A percentile compares a stretch with the other conserved stretches of the same genome.
Conservation (phyloP, 305 asterid genomes). For the Petunia hybrid region DNA sequence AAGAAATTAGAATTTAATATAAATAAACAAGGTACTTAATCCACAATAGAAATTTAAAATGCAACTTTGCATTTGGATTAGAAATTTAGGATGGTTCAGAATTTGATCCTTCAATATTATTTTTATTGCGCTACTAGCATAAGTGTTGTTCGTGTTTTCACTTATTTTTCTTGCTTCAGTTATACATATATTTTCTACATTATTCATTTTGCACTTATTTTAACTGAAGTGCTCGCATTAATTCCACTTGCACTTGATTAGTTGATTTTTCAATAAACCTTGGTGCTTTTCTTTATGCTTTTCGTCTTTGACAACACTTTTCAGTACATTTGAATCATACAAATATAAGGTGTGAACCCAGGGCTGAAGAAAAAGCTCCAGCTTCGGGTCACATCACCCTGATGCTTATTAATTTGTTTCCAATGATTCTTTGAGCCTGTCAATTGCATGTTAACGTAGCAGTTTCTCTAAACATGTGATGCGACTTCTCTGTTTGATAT, state of each 20-base stretch:
- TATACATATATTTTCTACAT: no score
- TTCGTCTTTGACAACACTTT: not conserved
- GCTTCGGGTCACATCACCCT: not conserved
- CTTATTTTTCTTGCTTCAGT: slow-evolving; percentile 8
- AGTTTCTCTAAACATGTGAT: not conserved
- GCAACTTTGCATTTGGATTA: not conserved
- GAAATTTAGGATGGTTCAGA: not conserved
- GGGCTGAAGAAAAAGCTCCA: slow-evolving; percentile 1
- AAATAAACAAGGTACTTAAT: slow-evolving; percentile 6
- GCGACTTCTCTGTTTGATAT: not conserved
- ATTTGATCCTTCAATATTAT: not conserved
- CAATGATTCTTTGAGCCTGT: not conserved
- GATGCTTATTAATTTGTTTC: not conserved
- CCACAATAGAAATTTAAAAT: not conserved
- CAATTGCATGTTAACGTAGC: not conserved
- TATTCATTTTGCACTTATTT: slow-evolving; percentile 16
- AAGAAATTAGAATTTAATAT: not conserved
- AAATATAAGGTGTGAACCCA: not conserved
- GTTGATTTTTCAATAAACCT: no score
- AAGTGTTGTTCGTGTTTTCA: not conserved
- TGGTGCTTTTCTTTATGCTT: not conserved
- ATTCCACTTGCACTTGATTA: not conserved
- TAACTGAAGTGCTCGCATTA: not conserved
- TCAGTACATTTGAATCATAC: slow-evolving; percentile 18
- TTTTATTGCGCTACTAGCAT: not conserved